Base-by-base conservation (phyloP, 345 rosid genomes). In the Noccaea bulbosa region DNA sequence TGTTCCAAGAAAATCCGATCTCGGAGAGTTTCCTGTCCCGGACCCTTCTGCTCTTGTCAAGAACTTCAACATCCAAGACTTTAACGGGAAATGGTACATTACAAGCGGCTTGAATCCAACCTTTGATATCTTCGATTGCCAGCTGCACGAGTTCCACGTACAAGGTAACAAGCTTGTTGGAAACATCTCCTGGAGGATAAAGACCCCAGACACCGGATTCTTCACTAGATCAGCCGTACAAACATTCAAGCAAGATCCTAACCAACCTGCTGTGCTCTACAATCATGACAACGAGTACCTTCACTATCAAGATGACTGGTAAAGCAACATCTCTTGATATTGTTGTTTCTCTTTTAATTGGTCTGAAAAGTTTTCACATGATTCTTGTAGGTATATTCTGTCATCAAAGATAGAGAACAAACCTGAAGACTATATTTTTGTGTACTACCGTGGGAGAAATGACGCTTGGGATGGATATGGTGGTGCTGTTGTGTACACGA, bases 401-500 rank as follows among this genome's bases (percentile, higher is more conserved):
- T 93, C 98, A 47, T 85, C 97, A 39, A 83, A 91, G 81, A 74
- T 81, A 27, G 89, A 91, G 78, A 84, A 88, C 47, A 81, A 82
- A 64, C 82, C 76, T 0, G 93, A 91, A 11, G 97, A 93, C 74
- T 91, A 89, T 24, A 62, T 89, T 15, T 93, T 91, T 49, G 95
- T 93, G 48, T 93, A 93, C 67, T 93, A 93, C 78, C 88, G 81
- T 22, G 97, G 97, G 51, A 44, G 87, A 63, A 93, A 93, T 58
- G 96, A 93, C 81, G 98, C 97, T 40, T 93, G 98, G 98, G 97
- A 93, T 77, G 98, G 98, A 70, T 93, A 93, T 38, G 97, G 96
- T 0, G 98, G 98, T 51, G 94, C 97, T 1, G 90, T 93, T 65
- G 67, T 93, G n/a, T 93, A 93, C 81, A 93, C 98, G 0, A 93